A percentile compares a stretch with the other conserved stretches of the same genome.
phyloP scores from a whole-genome alignment of 1,284 basidiomycete species.

The Moniliophthora roreri region DNA sequence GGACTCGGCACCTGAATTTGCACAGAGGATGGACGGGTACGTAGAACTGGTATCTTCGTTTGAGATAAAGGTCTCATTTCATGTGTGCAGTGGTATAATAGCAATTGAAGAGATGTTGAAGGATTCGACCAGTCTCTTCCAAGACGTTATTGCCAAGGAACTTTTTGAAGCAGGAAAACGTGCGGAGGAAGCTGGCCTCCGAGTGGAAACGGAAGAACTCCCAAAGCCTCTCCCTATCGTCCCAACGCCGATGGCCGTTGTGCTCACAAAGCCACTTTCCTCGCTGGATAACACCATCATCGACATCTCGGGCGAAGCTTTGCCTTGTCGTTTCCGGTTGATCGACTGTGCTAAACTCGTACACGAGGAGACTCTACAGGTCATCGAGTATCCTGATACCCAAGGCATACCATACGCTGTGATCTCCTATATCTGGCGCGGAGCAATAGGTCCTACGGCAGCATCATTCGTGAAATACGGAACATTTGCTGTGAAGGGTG shows the following conservation, averaged over 20 bases:
- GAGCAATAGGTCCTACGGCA: background rate
- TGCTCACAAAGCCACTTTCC: background rate
- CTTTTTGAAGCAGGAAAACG: background rate
- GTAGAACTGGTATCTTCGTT: background rate
- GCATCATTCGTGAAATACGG: background rate
- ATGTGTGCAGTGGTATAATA: background rate
- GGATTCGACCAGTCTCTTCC: background rate
- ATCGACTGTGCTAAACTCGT: background rate
- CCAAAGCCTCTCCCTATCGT: background rate
- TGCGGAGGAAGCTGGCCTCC: background rate
- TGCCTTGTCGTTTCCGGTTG: background rate
- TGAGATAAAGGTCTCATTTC: background rate
- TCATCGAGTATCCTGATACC: background rate
- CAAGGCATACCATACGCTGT: background rate
- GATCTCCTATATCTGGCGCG: slow-evolving; percentile 1
- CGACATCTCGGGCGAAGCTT: background rate
- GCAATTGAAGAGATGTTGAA: background rate
- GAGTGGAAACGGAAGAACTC: background rate
- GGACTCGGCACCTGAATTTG: background rate
- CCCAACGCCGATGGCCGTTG: background rate
- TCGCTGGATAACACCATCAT: background rate
- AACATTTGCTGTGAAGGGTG: background rate
- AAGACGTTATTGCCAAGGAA: background rate
- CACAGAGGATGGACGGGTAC: slow-evolving; percentile 1
- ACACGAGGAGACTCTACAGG: background rate